Evolutionary conservation across 352 stramenopile genomes (phyloP).

Genomic region (Globisporangium acanthophoron): DNA sequence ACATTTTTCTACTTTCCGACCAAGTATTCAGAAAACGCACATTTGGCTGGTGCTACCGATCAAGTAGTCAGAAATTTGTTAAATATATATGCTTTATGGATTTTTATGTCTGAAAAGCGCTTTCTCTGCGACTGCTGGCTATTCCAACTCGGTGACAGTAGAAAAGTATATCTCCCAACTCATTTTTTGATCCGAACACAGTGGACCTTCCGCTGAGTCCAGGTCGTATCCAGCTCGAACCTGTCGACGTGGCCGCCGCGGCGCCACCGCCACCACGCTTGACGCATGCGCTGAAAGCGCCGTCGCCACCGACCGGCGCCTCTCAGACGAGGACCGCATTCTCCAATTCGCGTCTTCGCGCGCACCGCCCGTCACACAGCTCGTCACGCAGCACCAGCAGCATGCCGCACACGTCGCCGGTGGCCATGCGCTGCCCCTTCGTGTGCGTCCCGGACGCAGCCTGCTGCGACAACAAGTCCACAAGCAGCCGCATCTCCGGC

Average conservation of each 20-base stretch:
- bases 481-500: constrained; percentile 6
- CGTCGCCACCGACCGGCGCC: no score
- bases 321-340: neutral
- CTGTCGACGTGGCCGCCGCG: neutral
- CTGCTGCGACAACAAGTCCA: neutral
- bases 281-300: no score
- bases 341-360: neutral
- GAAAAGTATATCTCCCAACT: neutral
- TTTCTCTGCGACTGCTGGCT: no score
- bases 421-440: constrained; percentile 9
- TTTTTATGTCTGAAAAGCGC: no score
- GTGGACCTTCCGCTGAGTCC: neutral
- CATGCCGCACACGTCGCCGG: neutral
- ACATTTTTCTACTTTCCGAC: no score
- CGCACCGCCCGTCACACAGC: neutral
- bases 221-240: neutral
- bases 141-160: no score
- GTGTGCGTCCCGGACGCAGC: neutral
- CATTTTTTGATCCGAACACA: neutral
- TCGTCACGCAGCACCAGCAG: neutral
- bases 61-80: no score
- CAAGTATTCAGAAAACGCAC: no score
- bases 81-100: no score
- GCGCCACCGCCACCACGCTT: no score
- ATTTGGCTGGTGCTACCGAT: no score